Base-by-base conservation (phyloP, 2,329 filamentous ascomycete species). In the Hymenoscyphus scutula region DNA sequence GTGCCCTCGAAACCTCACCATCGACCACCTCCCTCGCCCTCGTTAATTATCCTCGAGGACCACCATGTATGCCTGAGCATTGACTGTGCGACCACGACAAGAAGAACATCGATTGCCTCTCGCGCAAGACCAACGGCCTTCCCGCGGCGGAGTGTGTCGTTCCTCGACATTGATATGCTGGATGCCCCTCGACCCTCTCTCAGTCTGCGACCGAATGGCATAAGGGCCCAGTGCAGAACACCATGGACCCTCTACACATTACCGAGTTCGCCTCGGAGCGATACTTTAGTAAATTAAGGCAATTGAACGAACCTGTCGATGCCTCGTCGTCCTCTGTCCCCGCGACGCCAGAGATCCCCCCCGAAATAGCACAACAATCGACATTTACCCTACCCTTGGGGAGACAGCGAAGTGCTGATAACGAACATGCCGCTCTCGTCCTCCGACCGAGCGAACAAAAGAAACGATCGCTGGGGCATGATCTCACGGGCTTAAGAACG, bases 181-280 rank as follows among this genome's bases (percentile, higher is more conserved):
- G 56, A 69, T 69, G 67, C 59, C 64, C 58, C 59, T 68, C 65
- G 30, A 53, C 53, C 60, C 51, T 54, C 57, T 60, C 63, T 59
- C 61, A 62, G 61, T 65, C 68, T 68, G 67, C 68, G 70, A 72
- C 66, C 64, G 68, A 64, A 69, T 71, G 70, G 70, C 65, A 72
- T 71, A 70, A 66, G 23, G 56, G 69, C 68, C 70, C 66, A 66
- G 63, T 70, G 69, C 64, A 66, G 68, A 62, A 66, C 61, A 71
- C 45, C 71, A 86, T 87, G 84, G 85, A 88, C 67, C 84, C 83
- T 70, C 79, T 82, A 69, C 85, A 87, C 67, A 80, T 86, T 65
- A 87, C 85, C 64, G 86, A 89, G 74, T 89, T 89, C 76, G 86
- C 84, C 65, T 89, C 86, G 53, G 79, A 84, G 74, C 83, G 83